These are phyloP conservation scores for Atkinsonella hypoxylon DNA, from an alignment of 2,329 filamentous ascomycete genomes.

Conservation along the genomic window DNA sequence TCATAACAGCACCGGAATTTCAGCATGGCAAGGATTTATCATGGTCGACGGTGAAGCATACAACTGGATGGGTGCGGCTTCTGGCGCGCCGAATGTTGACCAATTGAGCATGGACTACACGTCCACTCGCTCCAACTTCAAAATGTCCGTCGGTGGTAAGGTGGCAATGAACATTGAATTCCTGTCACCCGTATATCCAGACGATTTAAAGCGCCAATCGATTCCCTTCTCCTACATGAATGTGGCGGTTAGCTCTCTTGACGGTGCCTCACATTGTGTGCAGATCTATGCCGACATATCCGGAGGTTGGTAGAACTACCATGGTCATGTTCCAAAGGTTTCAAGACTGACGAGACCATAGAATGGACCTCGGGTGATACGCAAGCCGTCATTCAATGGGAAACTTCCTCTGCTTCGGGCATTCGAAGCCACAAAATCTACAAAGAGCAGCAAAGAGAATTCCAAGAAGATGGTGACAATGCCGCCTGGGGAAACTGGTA, in stretches of 20 bases:
- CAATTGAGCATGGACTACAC: constrained; percentile 59
- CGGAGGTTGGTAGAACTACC: constrained; percentile 10
- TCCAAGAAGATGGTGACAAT: constrained; percentile 57
- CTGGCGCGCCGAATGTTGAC: constrained; percentile 35
- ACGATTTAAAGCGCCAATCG: constrained; percentile 55
- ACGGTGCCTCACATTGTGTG: constrained; percentile 50
- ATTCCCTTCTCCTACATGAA: constrained; percentile 60
- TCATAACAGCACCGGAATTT: constrained; percentile 32
- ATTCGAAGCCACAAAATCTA: constrained; percentile 55
- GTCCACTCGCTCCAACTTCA: constrained; percentile 59
- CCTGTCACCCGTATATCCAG: constrained; percentile 55
- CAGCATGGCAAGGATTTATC: constrained; percentile 58
- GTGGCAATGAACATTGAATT: constrained; percentile 58
- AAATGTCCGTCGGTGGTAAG: constrained; percentile 48
- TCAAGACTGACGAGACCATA: constrained; percentile 17
- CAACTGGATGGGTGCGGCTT: constrained; percentile 55
- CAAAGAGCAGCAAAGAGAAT: constrained; percentile 46
- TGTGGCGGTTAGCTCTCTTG: constrained; percentile 48
- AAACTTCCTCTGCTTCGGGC: constrained; percentile 35
- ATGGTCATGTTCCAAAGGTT: neutral
- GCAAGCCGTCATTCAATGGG: constrained; percentile 47
- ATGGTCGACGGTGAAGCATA: constrained; percentile 52
- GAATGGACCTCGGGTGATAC: constrained; percentile 62
- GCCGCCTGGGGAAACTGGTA: constrained; percentile 75
- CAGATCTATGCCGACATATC: constrained; percentile 64